Percentiles rank a stretch among this genome's conserved stretches.
phyloP scores from a whole-genome alignment of 169 alveolate genomes.

The Plasmodium vinckei region DNA sequence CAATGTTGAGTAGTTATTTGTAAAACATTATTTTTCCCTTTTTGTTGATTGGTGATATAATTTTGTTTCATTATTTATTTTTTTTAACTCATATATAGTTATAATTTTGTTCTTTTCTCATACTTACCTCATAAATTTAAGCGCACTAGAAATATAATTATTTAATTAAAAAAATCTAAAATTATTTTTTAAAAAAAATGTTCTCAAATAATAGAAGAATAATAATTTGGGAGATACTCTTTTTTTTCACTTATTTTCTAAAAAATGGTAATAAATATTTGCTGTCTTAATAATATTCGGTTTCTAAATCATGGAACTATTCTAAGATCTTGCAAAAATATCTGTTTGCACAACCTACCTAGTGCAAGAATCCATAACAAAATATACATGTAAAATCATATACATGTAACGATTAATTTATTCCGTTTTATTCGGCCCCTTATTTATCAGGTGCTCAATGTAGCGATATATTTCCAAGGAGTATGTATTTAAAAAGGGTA shows the following conservation, averaged over 20 bases:
- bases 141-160: neutral
- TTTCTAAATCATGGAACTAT: too few species aligned
- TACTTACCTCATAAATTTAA: neutral
- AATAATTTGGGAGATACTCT: conserved; percentile 19
- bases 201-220: conserved; percentile 20
- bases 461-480: conserved; percentile 21
- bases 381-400: neutral
- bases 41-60: neutral
- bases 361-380: neutral
- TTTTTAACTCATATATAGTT: neutral
- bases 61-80: neutral
- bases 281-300: neutral
- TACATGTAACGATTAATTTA: neutral
- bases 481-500: conserved; percentile 59
- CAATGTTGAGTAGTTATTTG: too few species aligned
- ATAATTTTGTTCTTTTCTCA: neutral
- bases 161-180: conserved; percentile 4
- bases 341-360: neutral
- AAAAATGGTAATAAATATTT: conserved; percentile 11
- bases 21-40: too few species aligned
- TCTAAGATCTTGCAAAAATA: too few species aligned
- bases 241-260: conserved; percentile 25
- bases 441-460: conserved; percentile 21
- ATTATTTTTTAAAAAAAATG: conserved; percentile 13
- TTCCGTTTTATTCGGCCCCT: neutral